Base-by-base conservation (phyloP, 331 rosid species). In the Quercus tomentella region DNA sequence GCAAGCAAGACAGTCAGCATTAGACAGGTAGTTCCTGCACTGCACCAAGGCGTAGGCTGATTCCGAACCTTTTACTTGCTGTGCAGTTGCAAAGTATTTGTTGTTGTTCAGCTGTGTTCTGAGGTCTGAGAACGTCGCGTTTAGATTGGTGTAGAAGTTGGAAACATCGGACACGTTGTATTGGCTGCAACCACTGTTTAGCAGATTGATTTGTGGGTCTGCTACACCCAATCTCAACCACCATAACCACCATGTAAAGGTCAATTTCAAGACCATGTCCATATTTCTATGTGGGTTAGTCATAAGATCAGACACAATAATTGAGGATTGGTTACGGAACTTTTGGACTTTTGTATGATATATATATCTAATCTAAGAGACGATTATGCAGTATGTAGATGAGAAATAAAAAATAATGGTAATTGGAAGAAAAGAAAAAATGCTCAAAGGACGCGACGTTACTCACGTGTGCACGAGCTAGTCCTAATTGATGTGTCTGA, bases 31-130 rank as follows among this genome's bases (percentile, higher is more conserved):
- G 49, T 87, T 82, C 58, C 97, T 77, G 25, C 94, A 88, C 73
- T 91, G 97, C 28, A 83, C 87, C 86, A 88, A 4, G 61, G 90
- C 87, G 75, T 89, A 88, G 31, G 87, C 92, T 18, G 93, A 88
- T 52, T 65, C 72, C 33, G 84, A 80, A 45, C 93, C 92, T 18
- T 6, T 69, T 1, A 79, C 70, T 23, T 73, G 76, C 25, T 84
- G 86, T 33, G 91, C 86, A 0, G 89, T 89, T 0, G 92, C 92
- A 68, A 91, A 91, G 76, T 63, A 79, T 62, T 70, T 87, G 74
- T 45, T 75, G 62, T 87, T 79, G 15, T 28, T 49, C 3, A 91
- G 76, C 15, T 86, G 72, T 1, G 81, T 41, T 43, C 56, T 78
- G 62, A 89, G 77, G 41, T 85, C 82, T 6, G 58, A 43, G 28